Base-by-base conservation (phyloP, 805 yeast genomes). In the Spathaspora gorwiae region DNA sequence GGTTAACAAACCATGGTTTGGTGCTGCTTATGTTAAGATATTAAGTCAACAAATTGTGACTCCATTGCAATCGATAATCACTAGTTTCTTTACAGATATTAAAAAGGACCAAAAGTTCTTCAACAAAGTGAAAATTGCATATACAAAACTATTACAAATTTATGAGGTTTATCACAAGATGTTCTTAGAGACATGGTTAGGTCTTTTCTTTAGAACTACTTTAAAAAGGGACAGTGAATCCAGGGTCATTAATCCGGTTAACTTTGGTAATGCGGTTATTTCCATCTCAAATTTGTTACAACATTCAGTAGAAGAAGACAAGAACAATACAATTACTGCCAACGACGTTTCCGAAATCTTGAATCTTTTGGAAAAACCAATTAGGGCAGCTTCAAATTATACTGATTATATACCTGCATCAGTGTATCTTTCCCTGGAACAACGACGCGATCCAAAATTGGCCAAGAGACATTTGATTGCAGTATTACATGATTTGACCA, bases 251-350 rank as follows among this genome's bases (percentile, higher is more conserved):
- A 73, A 81, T 42, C 81, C 87, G 0, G 77, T 68, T 5, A 68
- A 73, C 43, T 69, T 75, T 45, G 87, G 87, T 5, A 81, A 83
- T 56, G 78, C 87, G 0, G 78, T 84, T 14, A 75, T 84, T 41
- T 72, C 86, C 1, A 59, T 84, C 10, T 65, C 87, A 2, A 73
- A 83, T 42, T 66, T 84, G 45, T 65, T 82, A 14, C 62, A 80
- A 6, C 80, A 78, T 55, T 80, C 90, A 1, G 71, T 79, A 24
- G 80, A 76, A 41, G 90, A 84, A 57, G 90, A 83, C 50, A 79
- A 78, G 46, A 75, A 68, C 43, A 75, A 78, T 26, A 66, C 75
- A 6, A 78, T 83, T 2, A 73, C 74, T 3, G 73, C 75, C 8
- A 69, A 79, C 12, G 65, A 68, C 15, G 72, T 86, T 13, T 74